These are phyloP conservation scores for Psilocybe cyanescens DNA, from an alignment of 768 basidiomycete genomes.

Conservation along the genomic window DNA sequence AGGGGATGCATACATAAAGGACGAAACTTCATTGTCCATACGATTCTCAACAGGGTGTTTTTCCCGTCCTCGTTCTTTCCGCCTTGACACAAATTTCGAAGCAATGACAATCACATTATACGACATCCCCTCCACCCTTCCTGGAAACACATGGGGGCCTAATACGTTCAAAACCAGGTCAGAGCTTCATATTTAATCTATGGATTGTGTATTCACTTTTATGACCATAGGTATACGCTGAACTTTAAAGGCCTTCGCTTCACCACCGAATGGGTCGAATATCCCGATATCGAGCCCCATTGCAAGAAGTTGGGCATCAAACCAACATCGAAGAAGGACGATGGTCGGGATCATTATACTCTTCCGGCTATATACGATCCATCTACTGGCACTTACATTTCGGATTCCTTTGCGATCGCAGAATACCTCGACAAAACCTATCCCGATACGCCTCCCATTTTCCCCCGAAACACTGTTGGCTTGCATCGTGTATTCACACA, in stretches of 20 bases:
- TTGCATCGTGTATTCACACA: constrained; percentile 15
- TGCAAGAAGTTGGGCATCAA: constrained; percentile 34
- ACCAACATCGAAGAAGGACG: constrained; percentile 31
- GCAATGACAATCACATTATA: constrained; percentile 32
- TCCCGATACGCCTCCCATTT: constrained; percentile 32
- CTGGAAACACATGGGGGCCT: constrained; percentile 37
- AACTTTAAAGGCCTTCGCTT: constrained; percentile 38
- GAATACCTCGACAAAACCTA: constrained; percentile 49
- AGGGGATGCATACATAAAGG: too few relatives aligned
- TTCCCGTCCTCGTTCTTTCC: neutral
- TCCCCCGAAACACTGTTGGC: constrained; percentile 22
- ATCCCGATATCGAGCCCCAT: constrained; percentile 40
- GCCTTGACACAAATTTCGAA: neutral
- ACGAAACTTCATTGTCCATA: neutral
- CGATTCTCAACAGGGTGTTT: neutral
- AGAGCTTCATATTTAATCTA: too few relatives aligned
- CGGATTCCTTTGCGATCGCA: constrained; percentile 47
- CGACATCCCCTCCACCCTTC: constrained; percentile 34
- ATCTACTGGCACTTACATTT: constrained; percentile 31
- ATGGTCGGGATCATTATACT: constrained; percentile 37
- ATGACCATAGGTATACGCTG: constrained; percentile 31
- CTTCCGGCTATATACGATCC: constrained; percentile 46
- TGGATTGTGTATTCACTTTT: constrained; percentile 27
- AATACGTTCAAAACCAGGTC: constrained; percentile 43
- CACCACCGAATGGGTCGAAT: constrained; percentile 48